phyloP scores from a whole-genome alignment of 2,329 filamentous ascomycete species.

The Coniochaeta sp. region DNA sequence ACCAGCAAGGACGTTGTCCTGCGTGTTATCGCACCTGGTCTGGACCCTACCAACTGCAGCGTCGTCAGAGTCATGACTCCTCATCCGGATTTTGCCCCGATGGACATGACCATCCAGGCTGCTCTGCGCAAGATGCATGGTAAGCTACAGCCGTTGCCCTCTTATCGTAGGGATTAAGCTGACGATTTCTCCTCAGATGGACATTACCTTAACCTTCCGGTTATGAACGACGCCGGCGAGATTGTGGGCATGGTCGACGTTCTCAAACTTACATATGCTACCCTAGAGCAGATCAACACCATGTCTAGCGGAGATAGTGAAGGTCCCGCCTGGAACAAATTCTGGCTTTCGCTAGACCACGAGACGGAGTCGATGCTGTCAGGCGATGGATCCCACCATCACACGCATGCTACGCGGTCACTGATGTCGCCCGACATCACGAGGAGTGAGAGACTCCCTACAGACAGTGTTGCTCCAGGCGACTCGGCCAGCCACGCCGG shows the following conservation, averaged over 20 bases:
- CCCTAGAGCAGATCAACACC: conserved; percentile 93
- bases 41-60: conserved; percentile 91
- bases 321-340: conserved; percentile 98
- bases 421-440: conserved; percentile 73
- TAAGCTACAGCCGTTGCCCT: conserved; percentile 35
- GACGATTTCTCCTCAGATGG: conserved; percentile 55
- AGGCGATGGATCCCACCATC: conserved; percentile 73
- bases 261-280: conserved; percentile 95
- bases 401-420: conserved; percentile 61
- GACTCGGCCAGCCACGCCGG: conserved; percentile 94
- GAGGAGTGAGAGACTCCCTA: conserved; percentile 54
- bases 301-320: conserved; percentile 86
- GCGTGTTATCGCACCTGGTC: conserved; percentile 90
- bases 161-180: conserved; percentile 7
- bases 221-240: conserved; percentile 95
- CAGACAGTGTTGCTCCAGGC: conserved; percentile 80
- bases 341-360: conserved; percentile 93
- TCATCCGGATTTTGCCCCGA: conserved; percentile 95
- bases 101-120: conserved; percentile 98
- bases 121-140: conserved; percentile 98
- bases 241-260: conserved; percentile 99
- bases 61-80: conserved; percentile 99
- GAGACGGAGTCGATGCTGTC: conserved; percentile 96
- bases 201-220: conserved; percentile 94
- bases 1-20: conserved; percentile 99